phyloP scores from a whole-genome alignment of 2,329 filamentous ascomycete species.

The Mollisia scopiformis region DNA sequence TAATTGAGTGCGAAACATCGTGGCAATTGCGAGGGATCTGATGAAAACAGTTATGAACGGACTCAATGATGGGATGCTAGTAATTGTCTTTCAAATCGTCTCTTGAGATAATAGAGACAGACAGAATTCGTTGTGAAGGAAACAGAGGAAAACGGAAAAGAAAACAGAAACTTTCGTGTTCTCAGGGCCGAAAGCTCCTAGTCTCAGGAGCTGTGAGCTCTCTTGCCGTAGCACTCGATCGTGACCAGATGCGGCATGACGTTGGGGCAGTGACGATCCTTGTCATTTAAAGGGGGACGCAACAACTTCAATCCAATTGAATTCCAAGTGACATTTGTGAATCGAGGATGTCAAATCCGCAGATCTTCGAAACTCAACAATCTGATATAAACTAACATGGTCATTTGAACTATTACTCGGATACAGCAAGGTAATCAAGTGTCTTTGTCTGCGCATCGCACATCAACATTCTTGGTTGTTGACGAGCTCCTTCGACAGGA shows the following conservation, averaged over 20 bases:
- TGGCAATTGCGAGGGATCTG: background rate
- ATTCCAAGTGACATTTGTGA: no score
- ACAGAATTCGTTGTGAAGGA: background rate
- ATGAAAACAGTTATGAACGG: background rate
- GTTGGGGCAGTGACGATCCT: background rate
- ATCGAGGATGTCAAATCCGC: no score
- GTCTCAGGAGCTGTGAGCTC: background rate
- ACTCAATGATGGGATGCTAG: background rate
- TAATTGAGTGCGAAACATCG: slow-evolving; percentile 36
- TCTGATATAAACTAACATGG: no score
- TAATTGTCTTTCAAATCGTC: background rate
- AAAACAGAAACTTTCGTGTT: background rate
- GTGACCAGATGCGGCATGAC: slow-evolving; percentile 6
- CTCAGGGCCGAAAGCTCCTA: background rate
- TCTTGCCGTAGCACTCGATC: background rate
- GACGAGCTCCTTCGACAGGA: no score
- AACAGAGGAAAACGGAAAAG: background rate
- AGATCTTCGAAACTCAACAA: no score
- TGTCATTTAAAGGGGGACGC: background rate
- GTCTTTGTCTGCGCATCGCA: no score
- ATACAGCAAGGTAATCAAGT: no score
- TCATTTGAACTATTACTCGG: no score
- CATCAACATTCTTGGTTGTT: no score
- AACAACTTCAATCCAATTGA: no score
- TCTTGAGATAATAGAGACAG: background rate